Conservation (phyloP, 495 filamentous ascomycete species). For the Chlorociboria aeruginascens region DNA sequence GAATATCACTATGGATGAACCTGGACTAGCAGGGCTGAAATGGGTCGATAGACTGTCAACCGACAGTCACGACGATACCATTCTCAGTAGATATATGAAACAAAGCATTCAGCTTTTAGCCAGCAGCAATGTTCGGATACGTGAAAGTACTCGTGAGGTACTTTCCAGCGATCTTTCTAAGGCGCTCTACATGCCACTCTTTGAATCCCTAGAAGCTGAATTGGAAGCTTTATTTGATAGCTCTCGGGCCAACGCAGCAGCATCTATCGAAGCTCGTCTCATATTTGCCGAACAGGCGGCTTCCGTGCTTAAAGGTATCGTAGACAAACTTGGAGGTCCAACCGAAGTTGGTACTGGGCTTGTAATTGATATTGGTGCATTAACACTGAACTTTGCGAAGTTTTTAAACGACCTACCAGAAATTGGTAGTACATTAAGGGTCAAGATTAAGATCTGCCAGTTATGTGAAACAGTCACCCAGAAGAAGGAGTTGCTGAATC, state of each 20-base stretch:
- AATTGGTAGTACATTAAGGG: slow-evolving; percentile 38
- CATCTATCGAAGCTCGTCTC: slow-evolving; percentile 43
- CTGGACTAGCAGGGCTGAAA: slow-evolving; percentile 39
- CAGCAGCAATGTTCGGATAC: slow-evolving; percentile 46
- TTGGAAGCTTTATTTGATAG: slow-evolving; percentile 45
- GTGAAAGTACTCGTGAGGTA: slow-evolving; percentile 51
- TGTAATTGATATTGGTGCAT: slow-evolving; percentile 44
- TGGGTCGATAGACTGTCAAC: slow-evolving; percentile 48
- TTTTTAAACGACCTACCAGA: slow-evolving; percentile 37
- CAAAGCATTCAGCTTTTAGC: slow-evolving; percentile 49
- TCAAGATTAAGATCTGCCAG: slow-evolving; percentile 56
- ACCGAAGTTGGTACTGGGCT: slow-evolving; percentile 45
- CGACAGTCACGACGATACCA: slow-evolving; percentile 42
- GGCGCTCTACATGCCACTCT: slow-evolving; percentile 44
- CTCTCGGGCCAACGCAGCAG: slow-evolving; percentile 33
- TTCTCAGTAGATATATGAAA: slow-evolving; percentile 47
- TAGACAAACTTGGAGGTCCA: slow-evolving; percentile 46
- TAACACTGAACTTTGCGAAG: slow-evolving; percentile 47
- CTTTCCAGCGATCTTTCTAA: slow-evolving; percentile 47
- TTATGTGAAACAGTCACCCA: slow-evolving; percentile 49
- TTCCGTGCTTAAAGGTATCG: slow-evolving; percentile 45
- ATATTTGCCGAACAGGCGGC: slow-evolving; percentile 55
- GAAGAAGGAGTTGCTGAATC: slow-evolving; percentile 53
- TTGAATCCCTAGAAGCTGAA: slow-evolving; percentile 47
- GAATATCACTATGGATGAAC: slow-evolving; percentile 36